Evolutionary conservation across 2,329 filamentous ascomycete genomes (phyloP).

Genomic region (Sporothrix inflata): DNA sequence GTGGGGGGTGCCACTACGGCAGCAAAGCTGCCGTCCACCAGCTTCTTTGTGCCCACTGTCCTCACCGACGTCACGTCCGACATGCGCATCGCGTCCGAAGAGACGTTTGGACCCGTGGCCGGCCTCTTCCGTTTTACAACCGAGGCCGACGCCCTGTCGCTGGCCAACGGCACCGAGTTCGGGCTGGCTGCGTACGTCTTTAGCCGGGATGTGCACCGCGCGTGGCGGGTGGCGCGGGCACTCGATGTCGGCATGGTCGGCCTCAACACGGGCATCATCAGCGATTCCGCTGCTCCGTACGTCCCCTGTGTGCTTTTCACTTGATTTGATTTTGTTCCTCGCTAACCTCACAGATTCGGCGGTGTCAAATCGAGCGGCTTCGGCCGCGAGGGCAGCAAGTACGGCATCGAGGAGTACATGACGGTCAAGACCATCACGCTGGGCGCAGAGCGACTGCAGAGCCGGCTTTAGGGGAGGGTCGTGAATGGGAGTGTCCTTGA

Average conservation of each 20-base stretch:
- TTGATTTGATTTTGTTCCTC: no score
- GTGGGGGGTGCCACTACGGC: constrained; percentile 67
- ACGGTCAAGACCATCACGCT: neutral
- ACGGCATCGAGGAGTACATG: constrained; percentile 15
- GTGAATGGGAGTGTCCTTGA: no score
- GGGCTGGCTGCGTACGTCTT: constrained; percentile 96
- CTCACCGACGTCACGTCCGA: constrained; percentile 82
- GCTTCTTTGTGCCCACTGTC: constrained; percentile 87
- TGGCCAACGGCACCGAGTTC: constrained; percentile 82
- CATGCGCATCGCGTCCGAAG: constrained; percentile 83
- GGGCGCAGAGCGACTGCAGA: neutral
- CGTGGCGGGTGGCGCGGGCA: constrained; percentile 65
- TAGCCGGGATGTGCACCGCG: constrained; percentile 64
- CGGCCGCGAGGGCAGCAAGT: constrained; percentile 1
- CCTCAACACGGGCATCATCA: constrained; percentile 72
- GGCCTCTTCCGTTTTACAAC: constrained; percentile 86
- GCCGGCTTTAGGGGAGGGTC: neutral
- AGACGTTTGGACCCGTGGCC: constrained; percentile 94
- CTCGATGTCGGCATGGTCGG: constrained; percentile 88
- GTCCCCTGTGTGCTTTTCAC: no score
- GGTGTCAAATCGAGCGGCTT: constrained; percentile 8
- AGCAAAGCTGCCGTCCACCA: constrained; percentile 39
- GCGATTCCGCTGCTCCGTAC: neutral
- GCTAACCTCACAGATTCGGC: neutral
- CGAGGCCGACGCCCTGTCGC: constrained; percentile 81